These are phyloP conservation scores for Pontederia crassipes DNA, from an alignment of 176 grass and related monocot genomes.

Conservation along the genomic window DNA sequence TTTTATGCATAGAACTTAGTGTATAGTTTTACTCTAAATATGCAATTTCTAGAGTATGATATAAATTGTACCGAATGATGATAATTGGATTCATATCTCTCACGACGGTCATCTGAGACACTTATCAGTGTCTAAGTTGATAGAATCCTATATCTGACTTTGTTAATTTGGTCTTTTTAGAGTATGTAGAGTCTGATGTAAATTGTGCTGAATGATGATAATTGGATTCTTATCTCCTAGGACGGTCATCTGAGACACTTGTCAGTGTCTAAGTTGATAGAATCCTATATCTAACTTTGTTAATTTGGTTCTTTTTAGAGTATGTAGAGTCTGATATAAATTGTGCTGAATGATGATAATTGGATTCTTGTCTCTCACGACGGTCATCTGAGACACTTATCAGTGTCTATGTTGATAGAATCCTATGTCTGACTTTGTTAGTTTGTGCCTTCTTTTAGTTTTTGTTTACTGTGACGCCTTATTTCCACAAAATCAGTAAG, in stretches of 20 bases:
- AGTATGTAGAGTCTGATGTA: too few relatives aligned
- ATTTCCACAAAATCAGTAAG: neutral
- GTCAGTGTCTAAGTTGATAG: too few relatives aligned
- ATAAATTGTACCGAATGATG: neutral
- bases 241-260: too few relatives aligned
- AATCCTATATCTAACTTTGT: neutral
- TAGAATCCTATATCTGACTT: constrained; percentile 1
- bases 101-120: constrained; percentile 11
- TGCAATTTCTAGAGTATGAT: too few relatives aligned
- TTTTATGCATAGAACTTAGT: too few relatives aligned
- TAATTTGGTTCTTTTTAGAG: too few relatives aligned
- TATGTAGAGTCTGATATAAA: too few relatives aligned
- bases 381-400: constrained; percentile 4
- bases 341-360: neutral
- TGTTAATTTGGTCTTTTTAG: too few relatives aligned
- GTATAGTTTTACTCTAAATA: too few relatives aligned
- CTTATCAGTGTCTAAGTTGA: neutral
- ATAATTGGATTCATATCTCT: constrained; percentile 4
- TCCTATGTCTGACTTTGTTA: neutral
- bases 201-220: neutral
- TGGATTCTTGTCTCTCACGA: constrained; percentile 6
- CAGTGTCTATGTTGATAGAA: constrained; percentile 1
- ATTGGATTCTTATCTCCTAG: too few relatives aligned
- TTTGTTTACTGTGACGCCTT: neutral
- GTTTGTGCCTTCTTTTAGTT: neutral